Base-by-base conservation (phyloP, 768 basidiomycete species). In the Termitomyces titanicus region DNA sequence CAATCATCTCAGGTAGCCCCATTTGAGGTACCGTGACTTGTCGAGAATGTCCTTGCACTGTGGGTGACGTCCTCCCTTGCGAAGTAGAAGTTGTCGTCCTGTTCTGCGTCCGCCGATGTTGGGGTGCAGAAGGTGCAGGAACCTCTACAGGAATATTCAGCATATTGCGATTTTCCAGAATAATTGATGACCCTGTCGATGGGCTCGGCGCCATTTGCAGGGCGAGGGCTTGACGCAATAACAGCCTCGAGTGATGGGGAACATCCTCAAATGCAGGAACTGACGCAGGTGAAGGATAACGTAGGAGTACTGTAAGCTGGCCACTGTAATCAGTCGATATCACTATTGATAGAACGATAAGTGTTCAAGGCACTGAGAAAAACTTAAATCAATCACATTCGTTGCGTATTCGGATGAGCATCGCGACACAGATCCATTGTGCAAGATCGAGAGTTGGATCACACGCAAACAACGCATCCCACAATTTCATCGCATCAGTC, bases 381-480 rank as follows among this genome's bases (percentile, higher is more conserved):
- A 38, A 55, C 49, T 25, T 17, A 49, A 17, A 53, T 29, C 50
- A 48, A n/a, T 72, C 62, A 94, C 94, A 70, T 65, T 89, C 80
- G 65, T 94, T 94, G 46, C 97, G 86, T 63, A 98, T 92, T 51
- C 97, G 85, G 53, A 98, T 83, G 17, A 99, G 81, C 94, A 98
- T 95, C 1, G 93, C 91, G 18, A 98, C 86, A 65, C 92, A 94
- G 48, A 96, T 75, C 88, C 91, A 95, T 51, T 86, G 84, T 1
- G 88, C 83, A 35, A 97, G 72, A 48, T 87, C 84, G 27, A 96
- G 74, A 0, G 86, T 77, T 18, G 89, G 81, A 71, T 94, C 92
- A 57, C 85, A 87, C 0, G 96, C 92, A 68, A 99, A 96, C 9
- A 98, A 68, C 0, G 89, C 94, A 68, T 99, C 97, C 97, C 97